Conservation (phyloP, 2,329 filamentous ascomycete species). For the Dactylellina parvicollis region DNA sequence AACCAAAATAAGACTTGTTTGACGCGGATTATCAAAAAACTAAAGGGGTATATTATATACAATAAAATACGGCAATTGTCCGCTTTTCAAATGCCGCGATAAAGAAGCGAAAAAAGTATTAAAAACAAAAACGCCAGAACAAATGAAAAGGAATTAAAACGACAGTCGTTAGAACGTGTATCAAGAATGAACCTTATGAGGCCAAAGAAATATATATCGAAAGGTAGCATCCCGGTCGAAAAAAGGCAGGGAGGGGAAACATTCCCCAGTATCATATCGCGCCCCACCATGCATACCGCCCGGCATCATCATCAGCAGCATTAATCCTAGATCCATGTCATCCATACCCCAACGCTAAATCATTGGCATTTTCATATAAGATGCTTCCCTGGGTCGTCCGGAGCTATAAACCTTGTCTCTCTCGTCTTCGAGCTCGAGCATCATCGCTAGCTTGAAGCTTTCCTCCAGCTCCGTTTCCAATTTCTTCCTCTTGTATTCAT, state of each 20-base stretch:
- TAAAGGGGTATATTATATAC: slow-evolving; percentile 36
- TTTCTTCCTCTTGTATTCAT: slow-evolving; percentile 44
- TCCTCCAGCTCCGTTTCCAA: slow-evolving; percentile 46
- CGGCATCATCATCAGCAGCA: slow-evolving; percentile 22
- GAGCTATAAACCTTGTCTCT: slow-evolving; percentile 53
- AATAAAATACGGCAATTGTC: slow-evolving; percentile 2
- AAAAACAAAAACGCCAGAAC: slow-evolving; percentile 1
- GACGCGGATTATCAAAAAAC: not conserved
- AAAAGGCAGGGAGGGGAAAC: slow-evolving; percentile 19
- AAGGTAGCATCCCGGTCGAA: slow-evolving; percentile 20
- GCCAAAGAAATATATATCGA: slow-evolving; percentile 7
- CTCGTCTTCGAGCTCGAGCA: slow-evolving; percentile 50
- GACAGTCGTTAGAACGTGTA: slow-evolving; percentile 5
- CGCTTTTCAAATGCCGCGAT: not conserved
- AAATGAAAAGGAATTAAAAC: slow-evolving; percentile 3
- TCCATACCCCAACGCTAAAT: slow-evolving; percentile 23
- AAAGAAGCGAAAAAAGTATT: slow-evolving; percentile 8
- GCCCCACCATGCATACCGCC: slow-evolving; percentile 4
- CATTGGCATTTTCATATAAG: slow-evolving; percentile 40
- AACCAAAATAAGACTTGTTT: not conserved
- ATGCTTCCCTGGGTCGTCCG: slow-evolving; percentile 28
- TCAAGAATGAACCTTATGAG: slow-evolving; percentile 6
- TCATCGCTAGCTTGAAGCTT: slow-evolving; percentile 50
- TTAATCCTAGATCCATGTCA: slow-evolving; percentile 47
- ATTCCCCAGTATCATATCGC: slow-evolving; percentile 21